Conservation (phyloP, 176 grass and related monocot genomes). For the Raddia distichophylla region DNA sequence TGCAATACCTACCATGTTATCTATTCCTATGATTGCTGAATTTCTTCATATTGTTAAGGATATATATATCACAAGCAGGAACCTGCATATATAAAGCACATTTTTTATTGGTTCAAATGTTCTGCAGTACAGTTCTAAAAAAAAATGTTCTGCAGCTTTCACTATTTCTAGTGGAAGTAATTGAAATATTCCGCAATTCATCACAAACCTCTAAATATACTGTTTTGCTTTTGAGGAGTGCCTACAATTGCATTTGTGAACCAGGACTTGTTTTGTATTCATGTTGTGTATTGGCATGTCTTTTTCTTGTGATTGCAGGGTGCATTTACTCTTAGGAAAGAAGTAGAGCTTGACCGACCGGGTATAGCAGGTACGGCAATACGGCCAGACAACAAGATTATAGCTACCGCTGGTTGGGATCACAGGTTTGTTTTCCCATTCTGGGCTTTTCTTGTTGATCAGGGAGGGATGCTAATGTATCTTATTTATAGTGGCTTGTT, state of each 20-base stretch:
- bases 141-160: not conserved
- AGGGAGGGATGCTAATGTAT: not conserved
- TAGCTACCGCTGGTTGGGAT: slow-evolving; percentile 94
- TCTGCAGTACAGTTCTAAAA: not conserved
- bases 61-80: not conserved
- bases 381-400: slow-evolving; percentile 81
- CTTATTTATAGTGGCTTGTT: not conserved
- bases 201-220: not conserved
- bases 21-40: slow-evolving; percentile 19
- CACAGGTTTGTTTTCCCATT: slow-evolving; percentile 62
- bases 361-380: slow-evolving; percentile 68
- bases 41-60: not conserved
- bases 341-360: slow-evolving; percentile 75
- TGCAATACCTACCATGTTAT: not conserved
- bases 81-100: not conserved
- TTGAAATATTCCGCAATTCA: not conserved
- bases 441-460: slow-evolving; percentile 14
- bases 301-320: slow-evolving; percentile 48
- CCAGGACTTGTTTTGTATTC: not conserved
- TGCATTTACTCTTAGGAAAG: slow-evolving; percentile 67
- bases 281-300: not conserved
- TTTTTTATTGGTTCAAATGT: not conserved
- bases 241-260: slow-evolving; percentile 9
- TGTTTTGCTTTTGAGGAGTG: not conserved
- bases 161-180: not conserved